Percentiles rank a stretch among this genome's conserved stretches.
These are phyloP conservation scores for Cicer chorassanicum DNA, from an alignment of 306 rosid species.

Conservation along the genomic window DNA sequence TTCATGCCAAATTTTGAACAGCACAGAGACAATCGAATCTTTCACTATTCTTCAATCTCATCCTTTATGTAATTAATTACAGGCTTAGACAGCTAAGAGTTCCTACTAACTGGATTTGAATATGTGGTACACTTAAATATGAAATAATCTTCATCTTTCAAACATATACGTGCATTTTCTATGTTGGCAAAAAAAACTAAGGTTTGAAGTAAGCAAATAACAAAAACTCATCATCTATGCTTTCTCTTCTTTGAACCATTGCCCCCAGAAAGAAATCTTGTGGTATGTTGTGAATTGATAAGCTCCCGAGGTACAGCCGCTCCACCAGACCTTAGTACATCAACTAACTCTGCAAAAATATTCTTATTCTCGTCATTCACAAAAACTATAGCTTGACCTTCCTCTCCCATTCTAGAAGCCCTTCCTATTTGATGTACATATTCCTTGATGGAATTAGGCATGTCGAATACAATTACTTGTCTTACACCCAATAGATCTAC, in stretches of 20 bases:
- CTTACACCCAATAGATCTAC: constrained; percentile 77
- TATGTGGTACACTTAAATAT: background rate
- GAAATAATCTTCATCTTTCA: constrained; percentile 32
- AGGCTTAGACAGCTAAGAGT: constrained; percentile 24
- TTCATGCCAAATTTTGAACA: constrained; percentile 10
- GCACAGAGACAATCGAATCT: constrained; percentile 18
- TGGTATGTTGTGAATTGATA: constrained; percentile 52
- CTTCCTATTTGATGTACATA: constrained; percentile 89
- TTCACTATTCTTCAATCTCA: constrained; percentile 14
- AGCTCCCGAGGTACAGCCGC: constrained; percentile 81
- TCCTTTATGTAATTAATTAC: constrained; percentile 8
- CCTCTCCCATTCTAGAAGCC: constrained; percentile 89
- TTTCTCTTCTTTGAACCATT: constrained; percentile 55
- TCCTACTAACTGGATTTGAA: constrained; percentile 16
- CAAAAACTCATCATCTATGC: constrained; percentile 36
- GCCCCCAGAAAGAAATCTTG: constrained; percentile 46
- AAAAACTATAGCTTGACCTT: constrained; percentile 75
- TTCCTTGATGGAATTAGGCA: constrained; percentile 82
- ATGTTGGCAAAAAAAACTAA: background rate
- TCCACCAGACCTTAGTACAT: constrained; percentile 64
- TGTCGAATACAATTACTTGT: constrained; percentile 82
- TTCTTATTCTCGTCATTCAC: constrained; percentile 73
- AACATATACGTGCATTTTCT: constrained; percentile 38
- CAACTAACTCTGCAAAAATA: constrained; percentile 63
- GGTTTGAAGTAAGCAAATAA: constrained; percentile 15